Conservation (phyloP, 352 stramenopile genomes). For the Pythium chondricola region DNA sequence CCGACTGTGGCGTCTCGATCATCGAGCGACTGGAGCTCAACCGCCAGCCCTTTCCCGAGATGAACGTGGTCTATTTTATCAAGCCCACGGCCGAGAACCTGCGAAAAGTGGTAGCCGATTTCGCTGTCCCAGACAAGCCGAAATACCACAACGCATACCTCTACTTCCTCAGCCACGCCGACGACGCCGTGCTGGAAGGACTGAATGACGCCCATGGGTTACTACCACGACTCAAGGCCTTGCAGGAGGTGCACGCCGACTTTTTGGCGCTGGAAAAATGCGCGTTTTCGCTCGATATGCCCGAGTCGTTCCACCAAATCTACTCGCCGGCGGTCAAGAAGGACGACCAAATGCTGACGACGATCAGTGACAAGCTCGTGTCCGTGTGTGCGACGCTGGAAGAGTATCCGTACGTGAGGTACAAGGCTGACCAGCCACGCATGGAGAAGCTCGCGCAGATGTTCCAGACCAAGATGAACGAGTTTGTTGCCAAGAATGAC, state of each 20-base stretch:
- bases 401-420: conserved; percentile 96
- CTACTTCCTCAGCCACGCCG: conserved; percentile 89
- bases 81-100: conserved; percentile 84
- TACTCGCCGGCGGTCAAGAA: conserved; percentile 61
- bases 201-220: conserved; percentile 85
- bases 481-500: conserved; percentile 89
- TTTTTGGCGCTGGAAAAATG: conserved; percentile 93
- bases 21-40: conserved; percentile 95
- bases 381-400: conserved; percentile 95
- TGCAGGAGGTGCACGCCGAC: conserved; percentile 96
- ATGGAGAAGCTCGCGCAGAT: conserved; percentile 86
- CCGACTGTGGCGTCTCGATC: conserved; percentile 94
- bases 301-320: conserved; percentile 61
- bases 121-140: conserved; percentile 63
- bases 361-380: conserved; percentile 90
- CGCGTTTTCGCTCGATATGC: conserved; percentile 93
- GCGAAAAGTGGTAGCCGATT: conserved; percentile 80
- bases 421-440: conserved; percentile 70
- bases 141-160: conserved; percentile 93
- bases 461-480: conserved; percentile 95
- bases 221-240: conserved; percentile 69
- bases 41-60: conserved; percentile 94
- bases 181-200: conserved; percentile 69
- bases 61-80: conserved; percentile 96
- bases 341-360: conserved; percentile 37